These are phyloP conservation scores for Saccharomyces hybrid DNA, from an alignment of 1,139 yeast genomes.

Conservation along the genomic window DNA sequence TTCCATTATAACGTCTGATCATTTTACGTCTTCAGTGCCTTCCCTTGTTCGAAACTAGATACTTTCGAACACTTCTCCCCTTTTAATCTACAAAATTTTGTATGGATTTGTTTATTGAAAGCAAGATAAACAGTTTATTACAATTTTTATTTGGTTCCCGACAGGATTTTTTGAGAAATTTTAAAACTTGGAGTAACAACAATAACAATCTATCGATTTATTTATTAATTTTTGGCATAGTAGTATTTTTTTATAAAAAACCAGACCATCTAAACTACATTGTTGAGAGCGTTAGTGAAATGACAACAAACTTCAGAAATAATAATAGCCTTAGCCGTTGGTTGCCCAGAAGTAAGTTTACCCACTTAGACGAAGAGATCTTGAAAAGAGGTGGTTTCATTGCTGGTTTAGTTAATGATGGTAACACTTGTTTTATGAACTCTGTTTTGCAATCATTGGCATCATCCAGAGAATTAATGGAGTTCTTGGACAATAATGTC, in stretches of 20 bases:
- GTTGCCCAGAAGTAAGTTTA: conserved; percentile 15
- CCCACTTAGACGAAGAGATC: conserved; percentile 19
- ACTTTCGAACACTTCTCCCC: background rate
- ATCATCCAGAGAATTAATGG: conserved; percentile 54
- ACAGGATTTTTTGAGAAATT: background rate
- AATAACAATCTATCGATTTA: background rate
- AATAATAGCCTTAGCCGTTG: conserved; percentile 18
- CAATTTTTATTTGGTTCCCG: background rate
- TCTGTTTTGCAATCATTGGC: conserved; percentile 80
- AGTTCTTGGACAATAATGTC: conserved; percentile 51
- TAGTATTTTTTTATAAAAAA: background rate
- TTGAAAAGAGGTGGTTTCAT: conserved; percentile 55
- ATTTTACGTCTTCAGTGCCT: background rate
- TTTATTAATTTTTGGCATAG: background rate
- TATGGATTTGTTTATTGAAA: background rate
- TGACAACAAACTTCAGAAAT: conserved; percentile 9
- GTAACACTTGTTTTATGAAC: conserved; percentile 92
- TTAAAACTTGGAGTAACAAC: background rate
- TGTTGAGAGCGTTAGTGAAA: background rate
- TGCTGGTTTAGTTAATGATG: conserved; percentile 84
- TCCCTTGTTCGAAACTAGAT: background rate
- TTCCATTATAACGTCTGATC: background rate
- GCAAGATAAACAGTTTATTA: background rate
- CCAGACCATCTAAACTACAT: background rate
- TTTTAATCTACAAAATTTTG: background rate